These are phyloP conservation scores for Lichtheimia corymbifera DNA, from an alignment of 371 early-diverging fungal genomes.

Conservation along the genomic window DNA sequence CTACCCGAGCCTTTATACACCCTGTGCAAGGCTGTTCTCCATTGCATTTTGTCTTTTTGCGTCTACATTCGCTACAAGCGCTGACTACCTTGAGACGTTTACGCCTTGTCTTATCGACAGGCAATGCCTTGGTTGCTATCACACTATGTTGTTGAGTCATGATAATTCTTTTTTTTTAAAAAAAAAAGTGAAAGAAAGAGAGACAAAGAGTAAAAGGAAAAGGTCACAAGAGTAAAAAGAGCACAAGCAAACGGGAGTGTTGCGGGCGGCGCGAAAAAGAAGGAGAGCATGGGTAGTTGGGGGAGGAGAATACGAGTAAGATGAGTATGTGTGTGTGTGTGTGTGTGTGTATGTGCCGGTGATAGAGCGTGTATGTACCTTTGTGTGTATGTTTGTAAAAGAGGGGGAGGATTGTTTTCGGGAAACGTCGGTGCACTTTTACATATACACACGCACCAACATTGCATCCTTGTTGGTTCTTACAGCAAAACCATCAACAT, in stretches of 20 bases:
- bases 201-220: not conserved
- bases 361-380: too few relatives aligned
- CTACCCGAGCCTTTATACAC: constrained; percentile 38
- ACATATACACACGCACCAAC: too few relatives aligned
- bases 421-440: too few relatives aligned
- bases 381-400: too few relatives aligned
- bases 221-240: not conserved
- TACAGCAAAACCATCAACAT: too few relatives aligned
- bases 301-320: too few relatives aligned
- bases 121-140: constrained; percentile 7
- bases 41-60: constrained; percentile 62
- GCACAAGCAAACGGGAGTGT: not conserved
- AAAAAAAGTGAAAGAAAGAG: not conserved
- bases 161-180: not conserved
- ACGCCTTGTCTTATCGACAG: constrained; percentile 33
- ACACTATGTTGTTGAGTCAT: not conserved
- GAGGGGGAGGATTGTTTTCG: too few relatives aligned
- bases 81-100: constrained; percentile 42
- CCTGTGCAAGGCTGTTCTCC: constrained; percentile 34
- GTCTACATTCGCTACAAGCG: constrained; percentile 57
- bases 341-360: too few relatives aligned
- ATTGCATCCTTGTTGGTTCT: too few relatives aligned
- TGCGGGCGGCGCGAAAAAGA: too few relatives aligned
- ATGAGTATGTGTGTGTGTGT: too few relatives aligned
- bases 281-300: too few relatives aligned